Evolutionary conservation across 75 land plant genomes (phyloP).

Genomic region (Ceratopteris richardii): DNA sequence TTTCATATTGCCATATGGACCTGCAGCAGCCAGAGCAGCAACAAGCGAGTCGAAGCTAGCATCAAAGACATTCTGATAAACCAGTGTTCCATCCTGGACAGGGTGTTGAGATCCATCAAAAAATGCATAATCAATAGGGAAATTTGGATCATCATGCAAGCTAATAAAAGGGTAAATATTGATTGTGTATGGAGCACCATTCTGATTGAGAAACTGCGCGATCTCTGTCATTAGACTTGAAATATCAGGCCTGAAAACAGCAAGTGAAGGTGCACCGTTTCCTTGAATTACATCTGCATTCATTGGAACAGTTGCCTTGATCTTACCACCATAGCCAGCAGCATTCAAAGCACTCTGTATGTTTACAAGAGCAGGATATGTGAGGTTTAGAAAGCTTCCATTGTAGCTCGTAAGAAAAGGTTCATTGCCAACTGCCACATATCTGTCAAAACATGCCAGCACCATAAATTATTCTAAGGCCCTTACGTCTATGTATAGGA

Average conservation of each 20-base stretch:
- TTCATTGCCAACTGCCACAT: constrained; percentile 66
- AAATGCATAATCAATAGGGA: constrained; percentile 70
- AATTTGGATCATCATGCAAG: constrained; percentile 32
- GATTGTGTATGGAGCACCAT: constrained; percentile 42
- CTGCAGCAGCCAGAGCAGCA: constrained; percentile 38
- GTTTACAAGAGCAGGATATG: constrained; percentile 44
- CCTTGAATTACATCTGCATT: constrained; percentile 51
- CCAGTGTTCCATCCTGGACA: constrained; percentile 30
- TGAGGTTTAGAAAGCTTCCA: constrained; percentile 20
- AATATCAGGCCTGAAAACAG: constrained; percentile 44
- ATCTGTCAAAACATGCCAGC: constrained; percentile 42
- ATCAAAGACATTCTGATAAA: constrained; percentile 63
- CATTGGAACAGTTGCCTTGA: constrained; percentile 58
- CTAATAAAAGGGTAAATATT: constrained; percentile 78
- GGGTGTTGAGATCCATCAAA: constrained; percentile 27
- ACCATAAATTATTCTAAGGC: too few relatives aligned
- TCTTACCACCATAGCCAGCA: constrained; percentile 27
- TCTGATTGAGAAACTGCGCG: constrained; percentile 28
- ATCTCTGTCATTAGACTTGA: constrained; percentile 37
- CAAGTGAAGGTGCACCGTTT: constrained; percentile 38
- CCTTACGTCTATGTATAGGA: too few relatives aligned
- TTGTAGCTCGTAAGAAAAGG: constrained; percentile 50
- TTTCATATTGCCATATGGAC: constrained; percentile 30
- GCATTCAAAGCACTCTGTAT: constrained; percentile 32
- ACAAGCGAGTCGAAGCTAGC: constrained; percentile 58